Evolutionary conservation across 2,329 filamentous ascomycete species (phyloP), one percentile per base, ranked within the genome.

Genomic region (Endocalyx cinctus): DNA sequence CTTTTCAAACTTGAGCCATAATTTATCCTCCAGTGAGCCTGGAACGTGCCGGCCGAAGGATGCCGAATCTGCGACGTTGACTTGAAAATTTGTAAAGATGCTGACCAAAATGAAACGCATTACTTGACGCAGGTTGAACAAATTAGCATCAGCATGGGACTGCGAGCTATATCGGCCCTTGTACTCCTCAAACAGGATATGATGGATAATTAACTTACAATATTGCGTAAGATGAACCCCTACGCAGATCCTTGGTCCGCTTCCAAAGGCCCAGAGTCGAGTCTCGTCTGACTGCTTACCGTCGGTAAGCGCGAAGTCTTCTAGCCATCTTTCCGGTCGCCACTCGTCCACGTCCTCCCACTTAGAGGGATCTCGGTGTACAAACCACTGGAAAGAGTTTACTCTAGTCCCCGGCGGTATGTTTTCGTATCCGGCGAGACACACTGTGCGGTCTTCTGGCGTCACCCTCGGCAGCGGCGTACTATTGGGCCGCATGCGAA

Each of bases 321-420:
- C 15, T 10, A 39, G 22, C 36, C 36, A 39, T 11, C 36, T 16
- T 18, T 39, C 36, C 12, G 36, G 36, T 7, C 23, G 6, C 32
- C 32, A 39, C 22, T 35, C 25, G 23, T 35, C 23, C 5, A 27
- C 22, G 13, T 13, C 11, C 15, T 29, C 19, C 36, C 36, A 39
- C n/a, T 27, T 25, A 11, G 19, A 17, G 7, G 36, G 36, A 17
- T 39, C 33, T 4, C 36, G 28, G 36, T 39, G 36, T 11, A 39
- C 22, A 19, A 39, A 35, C 36, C 36, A 39, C 29, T 35, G 36
- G 36, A 35, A 39, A 14, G 25, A 27, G 17, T 35, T 39, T 17
- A 39, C 22, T 6, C 33, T 15, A 10, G 33, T 35, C 11, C 29
- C 28, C 3, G 27, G 27, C 5, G 36, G 36, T 16, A 39, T 39